Percentiles rank a stretch among this genome's conserved stretches.
Conservation (phyloP, 805 yeast genomes). For the Diddensiella transvaalensis region DNA sequence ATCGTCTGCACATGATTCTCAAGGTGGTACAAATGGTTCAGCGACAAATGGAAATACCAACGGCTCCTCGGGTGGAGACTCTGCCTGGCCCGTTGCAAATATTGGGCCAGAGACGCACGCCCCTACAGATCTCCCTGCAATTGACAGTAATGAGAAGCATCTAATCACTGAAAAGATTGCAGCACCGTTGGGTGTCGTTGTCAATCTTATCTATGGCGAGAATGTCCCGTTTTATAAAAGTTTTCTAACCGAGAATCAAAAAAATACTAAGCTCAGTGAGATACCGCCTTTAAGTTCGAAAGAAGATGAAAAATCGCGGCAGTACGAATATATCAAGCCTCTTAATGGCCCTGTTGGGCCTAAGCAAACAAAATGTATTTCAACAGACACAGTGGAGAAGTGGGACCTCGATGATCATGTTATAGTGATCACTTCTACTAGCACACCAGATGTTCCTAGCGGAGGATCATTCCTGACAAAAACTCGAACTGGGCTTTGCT, state of each 20-base stretch:
- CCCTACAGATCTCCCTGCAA: constrained; percentile 50
- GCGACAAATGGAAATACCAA: background rate
- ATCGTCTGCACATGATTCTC: background rate
- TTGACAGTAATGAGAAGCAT: constrained; percentile 48
- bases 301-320: constrained; percentile 33
- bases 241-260: constrained; percentile 35
- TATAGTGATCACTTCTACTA: constrained; percentile 57
- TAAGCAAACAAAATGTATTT: constrained; percentile 76
- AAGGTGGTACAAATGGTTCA: background rate
- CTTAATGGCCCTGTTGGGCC: constrained; percentile 87
- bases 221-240: constrained; percentile 43
- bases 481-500: constrained; percentile 67
- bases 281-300: constrained; percentile 19
- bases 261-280: constrained; percentile 29
- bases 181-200: constrained; percentile 78
- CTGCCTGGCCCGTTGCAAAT: constrained; percentile 35
- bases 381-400: constrained; percentile 58
- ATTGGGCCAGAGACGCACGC: constrained; percentile 65
- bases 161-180: constrained; percentile 50
- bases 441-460: constrained; percentile 93
- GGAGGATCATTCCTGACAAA: constrained; percentile 77
- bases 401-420: constrained; percentile 53
- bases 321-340: constrained; percentile 67
- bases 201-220: constrained; percentile 65
- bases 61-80: constrained; percentile 10